Base-by-base conservation (phyloP, 1,284 basidiomycete species). In the Lignosus rhinocerotis region DNA sequence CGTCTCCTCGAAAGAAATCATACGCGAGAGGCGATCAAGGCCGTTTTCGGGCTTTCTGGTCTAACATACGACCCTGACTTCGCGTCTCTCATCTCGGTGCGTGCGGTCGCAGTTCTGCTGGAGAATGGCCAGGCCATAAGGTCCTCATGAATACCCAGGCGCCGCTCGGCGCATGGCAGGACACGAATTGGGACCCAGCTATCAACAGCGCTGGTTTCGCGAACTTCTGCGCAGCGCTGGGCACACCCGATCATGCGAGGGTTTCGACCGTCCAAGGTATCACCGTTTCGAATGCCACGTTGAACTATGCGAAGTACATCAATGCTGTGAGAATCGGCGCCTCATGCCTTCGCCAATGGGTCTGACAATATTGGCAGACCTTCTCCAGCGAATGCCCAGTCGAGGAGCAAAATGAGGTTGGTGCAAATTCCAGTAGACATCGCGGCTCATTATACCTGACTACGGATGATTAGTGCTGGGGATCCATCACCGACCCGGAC, bases 1-100 rank as follows among this genome's bases (percentile, higher is more conserved):
- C 47, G 70, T 2, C 74, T 93, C n/a, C 80, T 92, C 49, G 70
- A 77, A 17, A 42, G 46, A 42, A 56, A 51, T 38, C 63, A 73
- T 17, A 62, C 86, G 9, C 78, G 80, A 14, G 69, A 66, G 12
- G 70, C 75, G 34, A 69, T 94, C 56, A 94, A 94, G 73, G 73
- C 74, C 0, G 73, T 93, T 32, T 96, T 96, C 69, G 92, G 91
- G 5, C 76, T 95, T 2, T 74, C 71, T 5, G 83, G 73, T 11
- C 74, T 96, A 39, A 71, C 82, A 60, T 84, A 91, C 60, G 86
- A 93, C 65, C 85, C 87, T 3, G 93, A 96, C 70, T 94, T 96
- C 70, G 90, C 78, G 14, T 84, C 88, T 6, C 70, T 92, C 6
- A 73, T 94, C 32, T 74, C 78, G 74, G 88, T 86, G 46, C 59